phyloP scores from a whole-genome alignment of 306 rosid species.

The Purshia tridentata region DNA sequence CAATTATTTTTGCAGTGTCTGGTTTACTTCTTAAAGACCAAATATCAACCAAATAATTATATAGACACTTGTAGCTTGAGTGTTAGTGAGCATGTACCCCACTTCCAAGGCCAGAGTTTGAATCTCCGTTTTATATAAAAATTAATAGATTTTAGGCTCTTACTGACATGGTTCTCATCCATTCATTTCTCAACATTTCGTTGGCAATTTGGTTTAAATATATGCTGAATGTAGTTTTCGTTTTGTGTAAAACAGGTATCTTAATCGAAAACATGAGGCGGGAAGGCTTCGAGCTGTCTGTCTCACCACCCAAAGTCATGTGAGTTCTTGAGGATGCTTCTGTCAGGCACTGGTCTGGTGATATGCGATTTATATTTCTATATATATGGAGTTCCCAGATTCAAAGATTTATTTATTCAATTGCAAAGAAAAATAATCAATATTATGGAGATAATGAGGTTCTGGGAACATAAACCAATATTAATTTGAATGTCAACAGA shows the following conservation, averaged over 20 bases:
- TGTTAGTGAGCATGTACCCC: too few relatives aligned
- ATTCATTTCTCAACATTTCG: slow-evolving; percentile 8
- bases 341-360: slow-evolving; percentile 4
- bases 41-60: background rate
- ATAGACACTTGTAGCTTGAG: background rate
- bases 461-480: background rate
- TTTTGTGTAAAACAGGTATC: slow-evolving; percentile 63
- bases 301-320: slow-evolving; percentile 98
- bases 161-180: background rate
- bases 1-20: slow-evolving; percentile 20
- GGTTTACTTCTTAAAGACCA: slow-evolving; percentile 2
- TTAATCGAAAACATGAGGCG: slow-evolving; percentile 98
- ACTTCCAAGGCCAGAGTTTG: too few relatives aligned
- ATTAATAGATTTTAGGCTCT: background rate
- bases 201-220: slow-evolving; percentile 4
- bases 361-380: background rate
- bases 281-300: slow-evolving; percentile 92
- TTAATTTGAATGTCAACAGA: background rate
- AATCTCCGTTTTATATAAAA: too few relatives aligned
- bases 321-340: slow-evolving; percentile 48
- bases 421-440: background rate
- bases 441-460: background rate
- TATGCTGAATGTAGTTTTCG: slow-evolving; percentile 26
- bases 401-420: background rate
- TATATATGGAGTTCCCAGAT: background rate